phyloP scores from a whole-genome alignment of 1,139 yeast species.

The Yamadazyma conglobata region DNA sequence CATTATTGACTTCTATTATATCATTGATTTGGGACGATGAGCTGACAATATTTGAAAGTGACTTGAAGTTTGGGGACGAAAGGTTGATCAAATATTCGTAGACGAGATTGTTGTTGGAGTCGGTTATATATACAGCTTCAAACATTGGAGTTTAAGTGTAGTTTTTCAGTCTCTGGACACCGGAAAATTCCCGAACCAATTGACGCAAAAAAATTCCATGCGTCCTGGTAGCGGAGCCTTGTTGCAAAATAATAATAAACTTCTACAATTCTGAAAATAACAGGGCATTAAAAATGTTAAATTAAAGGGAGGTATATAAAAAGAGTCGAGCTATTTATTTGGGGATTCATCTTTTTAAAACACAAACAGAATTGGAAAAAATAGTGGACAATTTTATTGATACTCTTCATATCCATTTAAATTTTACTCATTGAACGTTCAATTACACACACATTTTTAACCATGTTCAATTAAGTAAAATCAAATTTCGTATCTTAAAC shows the following conservation, averaged over 20 bases:
- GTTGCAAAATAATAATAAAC: background rate
- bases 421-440: too few species aligned
- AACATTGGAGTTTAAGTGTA: constrained; percentile 17
- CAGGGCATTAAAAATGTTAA: constrained; percentile 3
- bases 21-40: constrained; percentile 12
- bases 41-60: constrained; percentile 31
- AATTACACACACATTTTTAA: constrained; percentile 7
- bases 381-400: background rate
- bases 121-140: constrained; percentile 67
- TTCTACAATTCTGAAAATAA: background rate
- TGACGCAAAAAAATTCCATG: too few species aligned
- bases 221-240: too few species aligned
- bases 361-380: background rate
- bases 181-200: too few species aligned
- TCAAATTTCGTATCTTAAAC: too few species aligned
- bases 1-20: constrained; percentile 27
- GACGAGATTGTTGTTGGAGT: constrained; percentile 48
- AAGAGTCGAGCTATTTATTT: constrained; percentile 12
- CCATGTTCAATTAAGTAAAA: too few species aligned
- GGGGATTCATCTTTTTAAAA: constrained; percentile 8
- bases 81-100: constrained; percentile 55
- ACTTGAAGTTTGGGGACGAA: constrained; percentile 48
- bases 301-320: constrained; percentile 4
- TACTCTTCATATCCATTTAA: too few species aligned
- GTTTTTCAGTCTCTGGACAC: too few species aligned